Conservation (phyloP, 2,329 filamentous ascomycete genomes). For the Colletotrichum agaves region DNA sequence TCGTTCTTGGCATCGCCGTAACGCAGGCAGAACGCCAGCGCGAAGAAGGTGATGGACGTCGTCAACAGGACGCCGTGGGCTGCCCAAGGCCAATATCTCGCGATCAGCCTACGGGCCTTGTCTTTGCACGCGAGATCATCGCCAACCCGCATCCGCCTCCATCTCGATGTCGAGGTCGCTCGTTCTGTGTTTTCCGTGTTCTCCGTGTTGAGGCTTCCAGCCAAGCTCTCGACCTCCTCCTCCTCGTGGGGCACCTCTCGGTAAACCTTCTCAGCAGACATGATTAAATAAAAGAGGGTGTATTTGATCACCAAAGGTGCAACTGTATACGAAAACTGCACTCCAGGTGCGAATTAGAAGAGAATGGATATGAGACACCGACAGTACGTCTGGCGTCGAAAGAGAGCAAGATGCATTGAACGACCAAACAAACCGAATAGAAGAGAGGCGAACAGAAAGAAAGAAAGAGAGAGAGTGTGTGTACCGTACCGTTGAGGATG, state of each 20-base stretch:
- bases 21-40: constrained; percentile 52
- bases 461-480: neutral
- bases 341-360: constrained; percentile 32
- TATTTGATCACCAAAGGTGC: neutral
- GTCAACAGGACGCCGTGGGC: constrained; percentile 53
- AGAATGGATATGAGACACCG: neutral
- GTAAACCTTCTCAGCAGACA: constrained; percentile 37
- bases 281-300: constrained; percentile 13
- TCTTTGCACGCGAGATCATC: constrained; percentile 42
- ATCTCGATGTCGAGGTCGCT: constrained; percentile 11
- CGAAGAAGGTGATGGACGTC: constrained; percentile 52
- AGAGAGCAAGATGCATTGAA: neutral
- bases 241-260: constrained; percentile 38
- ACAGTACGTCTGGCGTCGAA: neutral
- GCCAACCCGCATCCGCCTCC: constrained; percentile 37
- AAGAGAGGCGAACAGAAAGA: neutral
- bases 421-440: neutral
- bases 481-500: neutral
- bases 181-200: constrained; percentile 19
- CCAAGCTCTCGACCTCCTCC: constrained; percentile 38
- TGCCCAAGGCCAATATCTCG: constrained; percentile 52
- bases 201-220: constrained; percentile 35
- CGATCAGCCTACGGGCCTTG: constrained; percentile 41
- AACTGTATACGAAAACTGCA: constrained; percentile 1
- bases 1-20: constrained; percentile 46